Evolutionary conservation across 768 basidiomycete genomes (phyloP).

Genomic region (Termitomyces sp.): DNA sequence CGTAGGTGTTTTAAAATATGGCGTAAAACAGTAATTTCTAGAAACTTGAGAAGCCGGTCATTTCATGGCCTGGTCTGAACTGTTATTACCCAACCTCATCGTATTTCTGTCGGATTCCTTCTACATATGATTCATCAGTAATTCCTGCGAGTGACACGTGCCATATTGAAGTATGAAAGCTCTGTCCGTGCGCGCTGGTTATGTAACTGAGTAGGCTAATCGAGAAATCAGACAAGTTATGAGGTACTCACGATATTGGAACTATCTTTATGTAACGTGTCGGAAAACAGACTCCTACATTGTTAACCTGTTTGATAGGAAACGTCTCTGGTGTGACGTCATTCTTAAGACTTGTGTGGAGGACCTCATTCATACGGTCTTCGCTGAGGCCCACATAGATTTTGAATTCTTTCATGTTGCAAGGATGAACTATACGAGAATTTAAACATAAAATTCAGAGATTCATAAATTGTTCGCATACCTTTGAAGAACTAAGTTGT

Average conservation of each 20-base stretch:
- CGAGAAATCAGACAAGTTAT: neutral
- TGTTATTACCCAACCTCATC: slow-evolving; percentile 48
- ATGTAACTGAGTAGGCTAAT: neutral
- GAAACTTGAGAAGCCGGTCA: slow-evolving; percentile 38
- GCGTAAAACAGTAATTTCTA: slow-evolving; percentile 58
- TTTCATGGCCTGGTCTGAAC: slow-evolving; percentile 1
- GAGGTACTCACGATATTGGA: slow-evolving; percentile 57
- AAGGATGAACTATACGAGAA: slow-evolving; percentile 59
- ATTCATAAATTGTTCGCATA: slow-evolving; percentile 16
- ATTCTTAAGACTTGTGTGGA: slow-evolving; percentile 61
- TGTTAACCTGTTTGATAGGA: slow-evolving; percentile 48
- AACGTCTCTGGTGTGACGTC: slow-evolving; percentile 62
- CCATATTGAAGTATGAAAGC: slow-evolving; percentile 81
- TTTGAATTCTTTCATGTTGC: slow-evolving; percentile 83
- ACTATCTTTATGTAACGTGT: slow-evolving; percentile 70
- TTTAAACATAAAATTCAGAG: slow-evolving; percentile 5
- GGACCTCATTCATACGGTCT: slow-evolving; percentile 63
- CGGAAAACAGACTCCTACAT: slow-evolving; percentile 51
- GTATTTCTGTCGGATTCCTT: slow-evolving; percentile 43
- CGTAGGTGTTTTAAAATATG: slow-evolving; percentile 75
- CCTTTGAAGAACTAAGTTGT: slow-evolving; percentile 34
- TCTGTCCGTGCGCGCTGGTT: slow-evolving; percentile 59
- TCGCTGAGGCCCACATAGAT: slow-evolving; percentile 58
- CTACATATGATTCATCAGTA: slow-evolving; percentile 48
- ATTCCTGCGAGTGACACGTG: slow-evolving; percentile 60